Evolutionary conservation across 2,329 filamentous ascomycete species (phyloP), one percentile per base, ranked within the genome.

Genomic region (Diaporthe citri): DNA sequence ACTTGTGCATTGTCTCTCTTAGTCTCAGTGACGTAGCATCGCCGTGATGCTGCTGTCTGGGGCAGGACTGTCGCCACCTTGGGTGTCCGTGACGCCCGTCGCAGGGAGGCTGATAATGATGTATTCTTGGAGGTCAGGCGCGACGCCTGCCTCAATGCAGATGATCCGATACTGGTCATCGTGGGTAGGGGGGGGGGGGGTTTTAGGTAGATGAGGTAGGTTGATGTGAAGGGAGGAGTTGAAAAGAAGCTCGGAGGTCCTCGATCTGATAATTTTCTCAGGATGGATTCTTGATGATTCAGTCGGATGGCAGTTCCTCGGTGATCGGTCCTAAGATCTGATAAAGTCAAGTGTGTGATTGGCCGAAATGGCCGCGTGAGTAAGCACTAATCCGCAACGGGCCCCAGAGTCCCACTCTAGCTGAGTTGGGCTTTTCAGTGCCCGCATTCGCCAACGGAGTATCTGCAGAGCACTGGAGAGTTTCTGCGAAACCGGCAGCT

Each of bases 11-110:
- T 90, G 79, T 94, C 92, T 78, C 92, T 89, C 87, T 93, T 95
- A 76, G 94, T 93, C 86, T 96, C 93, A 39, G 95, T 94, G 77
- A 98, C 95, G 89, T 98, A 98, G 80, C 87, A 89, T 82, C 95
- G 90, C 67, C 79, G 78, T 69, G 78, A 78, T 59, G 79, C 75
- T 64, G 77, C 78, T 60, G 79, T 81, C 52, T 80, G 76, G 15
- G 79, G 74, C 20, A 81, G 75, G 51, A 79, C 78, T 36, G 79
- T 79, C 72, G 82, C 79, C 77, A 82, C 81, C 79, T 83, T 81
- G 46, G 83, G 79, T 74, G 82, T 73, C 69, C 80, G 78, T 56
- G 80, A 80, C 60, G 83, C 78, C 73, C 79, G 78, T 76, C 84
- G 83, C 70, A 82, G 80, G 67, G 84, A 78, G 20, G 81, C 78